Conservation (phyloP, 495 filamentous ascomycete genomes). For the Neurospora sp. region DNA sequence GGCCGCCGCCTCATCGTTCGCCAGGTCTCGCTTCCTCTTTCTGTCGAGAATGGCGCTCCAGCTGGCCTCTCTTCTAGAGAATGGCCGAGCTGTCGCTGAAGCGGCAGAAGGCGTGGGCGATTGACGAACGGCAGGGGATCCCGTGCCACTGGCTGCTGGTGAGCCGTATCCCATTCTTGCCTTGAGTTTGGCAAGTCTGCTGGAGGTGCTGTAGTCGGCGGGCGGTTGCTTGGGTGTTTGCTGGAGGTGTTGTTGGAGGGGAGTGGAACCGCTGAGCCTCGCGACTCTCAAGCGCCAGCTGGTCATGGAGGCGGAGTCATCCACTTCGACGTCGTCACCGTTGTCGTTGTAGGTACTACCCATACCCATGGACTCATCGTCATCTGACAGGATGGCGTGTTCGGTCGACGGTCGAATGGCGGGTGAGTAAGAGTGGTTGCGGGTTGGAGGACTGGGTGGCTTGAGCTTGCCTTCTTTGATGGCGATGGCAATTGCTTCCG, state of each 20-base stretch:
- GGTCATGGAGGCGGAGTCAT: not conserved
- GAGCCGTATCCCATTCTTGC: not conserved
- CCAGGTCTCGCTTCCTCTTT: constrained; percentile 1
- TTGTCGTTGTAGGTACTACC: not conserved
- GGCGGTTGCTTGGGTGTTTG: not conserved
- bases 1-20: not conserved
- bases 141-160: not conserved
- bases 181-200: not conserved
- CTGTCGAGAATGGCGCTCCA: not conserved
- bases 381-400: not conserved
- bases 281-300: constrained; percentile 1
- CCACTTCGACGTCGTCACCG: not conserved
- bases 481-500: constrained; percentile 28
- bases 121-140: not conserved
- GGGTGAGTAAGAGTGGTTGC: not conserved
- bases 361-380: not conserved
- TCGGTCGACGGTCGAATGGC: not conserved
- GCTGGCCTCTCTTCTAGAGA: not conserved
- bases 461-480: constrained; percentile 18
- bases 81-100: not conserved
- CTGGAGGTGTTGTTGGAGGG: not conserved
- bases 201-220: not conserved
- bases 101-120: constrained; percentile 4
- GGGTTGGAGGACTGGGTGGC: not conserved
- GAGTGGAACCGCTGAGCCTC: not conserved